Base-by-base conservation (phyloP, 2,329 filamentous ascomycete genomes). In the Scopulariopsis brevicaulis region DNA sequence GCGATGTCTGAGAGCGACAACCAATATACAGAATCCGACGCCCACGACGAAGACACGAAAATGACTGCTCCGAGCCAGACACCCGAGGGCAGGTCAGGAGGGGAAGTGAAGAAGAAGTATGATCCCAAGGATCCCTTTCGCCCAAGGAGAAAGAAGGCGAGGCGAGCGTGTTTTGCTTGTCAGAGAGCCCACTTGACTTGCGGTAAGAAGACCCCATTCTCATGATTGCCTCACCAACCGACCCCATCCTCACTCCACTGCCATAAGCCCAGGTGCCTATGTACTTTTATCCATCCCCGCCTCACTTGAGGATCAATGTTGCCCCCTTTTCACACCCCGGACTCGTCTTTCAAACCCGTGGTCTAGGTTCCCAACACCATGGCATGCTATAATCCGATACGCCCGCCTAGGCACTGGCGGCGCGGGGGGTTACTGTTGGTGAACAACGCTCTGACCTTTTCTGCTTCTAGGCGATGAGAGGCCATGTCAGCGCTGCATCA, bases 101-200 rank as follows among this genome's bases (percentile, higher is more conserved):
- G 72, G 59, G 77, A 81, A 65, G 70, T 75, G 59, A 84, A 84
- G 73, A 88, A 87, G 73, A 87, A 86, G 73, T 79, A 85, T 70
- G 80, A 89, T 74, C 84, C 91, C 59, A 97, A 97, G 73, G 94
- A 99, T 70, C 92, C 93, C 59, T 79, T 87, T 67, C 84, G 94
- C 60, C 93, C 94, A 20, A 81, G 92, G 65, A 84, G 94, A 67
- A 99, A 97, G 79, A 99, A 99, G 80, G 94, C 94, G 43, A 84
- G 93, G 65, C 82, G 94, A 71, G 94, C 94, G 59, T 99, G 94
- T 73, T 96, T 88, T 81, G 93, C 94, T 62, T 99, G 94, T 73
- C 94, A 99, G 75, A 82, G 93, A 73, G 94, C 94, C 62, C 94
- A 99, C 81, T 77, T 99, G 70, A 99, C 94, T 63, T 99, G 94